phyloP scores from a whole-genome alignment of 1,284 basidiomycete species.

The Melampsora americana region DNA sequence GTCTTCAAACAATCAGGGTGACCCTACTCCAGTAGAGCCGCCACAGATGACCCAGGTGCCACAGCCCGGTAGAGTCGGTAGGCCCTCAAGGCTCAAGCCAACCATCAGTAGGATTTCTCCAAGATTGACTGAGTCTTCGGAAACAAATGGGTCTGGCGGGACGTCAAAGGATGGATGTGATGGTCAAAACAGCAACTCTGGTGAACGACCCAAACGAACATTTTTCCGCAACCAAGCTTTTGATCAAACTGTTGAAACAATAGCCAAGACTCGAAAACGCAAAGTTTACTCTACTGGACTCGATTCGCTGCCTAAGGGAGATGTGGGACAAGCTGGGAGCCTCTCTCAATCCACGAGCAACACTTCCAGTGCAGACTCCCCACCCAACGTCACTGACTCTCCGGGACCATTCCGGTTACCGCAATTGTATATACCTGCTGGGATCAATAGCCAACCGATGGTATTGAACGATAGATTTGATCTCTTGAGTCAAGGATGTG shows the following conservation, averaged over 20 bases:
- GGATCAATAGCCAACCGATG: background rate
- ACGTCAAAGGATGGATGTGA: constrained; percentile 8
- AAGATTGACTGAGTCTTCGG: constrained; percentile 18
- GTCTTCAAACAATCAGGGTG: constrained; percentile 10
- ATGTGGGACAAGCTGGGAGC: background rate
- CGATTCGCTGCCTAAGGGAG: too few species aligned
- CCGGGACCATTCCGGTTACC: constrained; percentile 8
- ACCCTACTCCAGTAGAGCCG: constrained; percentile 2
- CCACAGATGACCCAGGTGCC: constrained; percentile 2
- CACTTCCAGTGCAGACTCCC: background rate
- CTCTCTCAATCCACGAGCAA: background rate
- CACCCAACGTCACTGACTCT: constrained; percentile 14
- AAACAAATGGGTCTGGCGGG: background rate
- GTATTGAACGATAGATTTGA: background rate
- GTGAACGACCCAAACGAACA: constrained; percentile 20
- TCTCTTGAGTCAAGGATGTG: background rate
- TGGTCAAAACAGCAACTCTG: too few species aligned
- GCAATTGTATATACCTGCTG: background rate
- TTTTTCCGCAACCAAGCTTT: constrained; percentile 34
- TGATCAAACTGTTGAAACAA: constrained; percentile 3
- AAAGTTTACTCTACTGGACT: background rate
- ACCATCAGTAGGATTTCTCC: constrained; percentile 24
- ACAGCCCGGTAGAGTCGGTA: constrained; percentile 26
- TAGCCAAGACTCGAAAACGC: background rate
- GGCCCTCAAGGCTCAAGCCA: constrained; percentile 25